Evolutionary conservation across 148 eudicot species (phyloP).

Genomic region (Rhododendron kiyosumense): DNA sequence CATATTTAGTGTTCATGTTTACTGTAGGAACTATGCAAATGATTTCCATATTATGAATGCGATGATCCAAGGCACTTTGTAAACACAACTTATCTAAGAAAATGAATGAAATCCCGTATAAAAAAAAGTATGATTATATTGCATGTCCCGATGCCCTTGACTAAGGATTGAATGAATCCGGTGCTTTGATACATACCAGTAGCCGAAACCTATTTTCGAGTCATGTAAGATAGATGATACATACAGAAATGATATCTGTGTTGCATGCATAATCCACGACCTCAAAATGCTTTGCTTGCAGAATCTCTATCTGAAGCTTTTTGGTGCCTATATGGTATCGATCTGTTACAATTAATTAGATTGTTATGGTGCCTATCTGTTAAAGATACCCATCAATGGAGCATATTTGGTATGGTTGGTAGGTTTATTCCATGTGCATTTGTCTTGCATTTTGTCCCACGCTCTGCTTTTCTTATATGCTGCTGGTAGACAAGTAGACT

Average conservation of each 20-base stretch:
- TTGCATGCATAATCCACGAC: neutral
- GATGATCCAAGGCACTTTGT: neutral
- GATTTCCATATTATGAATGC: neutral
- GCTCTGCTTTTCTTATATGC: neutral
- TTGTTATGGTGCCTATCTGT: neutral
- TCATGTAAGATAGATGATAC: neutral
- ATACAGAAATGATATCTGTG: neutral
- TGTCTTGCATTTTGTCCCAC: conserved; percentile 5
- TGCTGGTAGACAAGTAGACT: neutral
- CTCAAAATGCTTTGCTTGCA: neutral
- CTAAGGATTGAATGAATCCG: neutral
- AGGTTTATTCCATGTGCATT: conserved; percentile 15
- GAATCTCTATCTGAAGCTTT: neutral
- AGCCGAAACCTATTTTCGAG: neutral
- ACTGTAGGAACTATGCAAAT: too few species aligned
- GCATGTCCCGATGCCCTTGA: neutral
- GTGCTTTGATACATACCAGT: neutral
- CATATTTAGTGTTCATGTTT: too few species aligned
- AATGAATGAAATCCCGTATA: neutral
- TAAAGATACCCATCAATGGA: neutral
- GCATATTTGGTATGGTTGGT: conserved; percentile 7
- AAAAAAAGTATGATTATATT: neutral
- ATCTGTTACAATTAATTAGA: neutral
- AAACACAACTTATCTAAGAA: neutral
- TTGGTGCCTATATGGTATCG: neutral